Conservation (phyloP, 495 filamentous ascomycete species). For the Penicillium salamii region DNA sequence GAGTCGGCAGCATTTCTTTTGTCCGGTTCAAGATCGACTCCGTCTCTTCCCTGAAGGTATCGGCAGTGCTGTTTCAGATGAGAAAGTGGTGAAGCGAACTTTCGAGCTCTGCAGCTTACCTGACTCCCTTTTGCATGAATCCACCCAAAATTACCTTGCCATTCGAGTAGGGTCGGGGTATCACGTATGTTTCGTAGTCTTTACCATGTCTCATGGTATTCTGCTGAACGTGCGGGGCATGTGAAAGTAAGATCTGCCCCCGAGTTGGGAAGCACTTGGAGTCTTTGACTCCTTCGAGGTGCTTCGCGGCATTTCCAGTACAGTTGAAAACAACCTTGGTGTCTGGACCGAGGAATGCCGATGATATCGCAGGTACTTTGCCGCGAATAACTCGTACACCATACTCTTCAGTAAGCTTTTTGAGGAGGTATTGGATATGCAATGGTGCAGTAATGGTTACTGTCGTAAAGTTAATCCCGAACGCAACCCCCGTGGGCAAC, state of each 20-base stretch:
- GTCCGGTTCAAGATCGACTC: conserved; percentile 29
- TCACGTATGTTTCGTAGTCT: conserved; percentile 34
- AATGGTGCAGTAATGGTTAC: conserved; percentile 30
- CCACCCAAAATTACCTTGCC: conserved; percentile 30
- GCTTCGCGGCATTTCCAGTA: conserved; percentile 21
- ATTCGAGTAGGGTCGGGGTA: conserved; percentile 30
- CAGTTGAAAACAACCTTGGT: conserved; percentile 33
- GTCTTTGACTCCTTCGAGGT: conserved; percentile 25
- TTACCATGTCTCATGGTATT: conserved; percentile 34
- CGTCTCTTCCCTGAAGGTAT: conserved; percentile 15
- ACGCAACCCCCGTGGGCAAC: conserved; percentile 23
- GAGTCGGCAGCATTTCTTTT: conserved; percentile 14
- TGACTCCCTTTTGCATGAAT: conserved; percentile 27
- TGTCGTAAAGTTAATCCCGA: conserved; percentile 27
- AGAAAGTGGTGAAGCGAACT: too few relatives aligned
- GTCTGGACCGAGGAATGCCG: conserved; percentile 18
- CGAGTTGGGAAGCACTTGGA: conserved; percentile 29
- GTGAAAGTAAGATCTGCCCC: conserved; percentile 40
- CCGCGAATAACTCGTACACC: conserved; percentile 23
- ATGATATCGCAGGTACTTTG: conserved; percentile 15
- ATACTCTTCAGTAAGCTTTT: conserved; percentile 9
- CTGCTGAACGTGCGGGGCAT: conserved; percentile 24
- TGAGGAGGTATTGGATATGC: conserved; percentile 18
- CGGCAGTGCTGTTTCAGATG: background rate
- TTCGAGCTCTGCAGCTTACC: background rate